Evolutionary conservation across 352 stramenopile genomes (phyloP).

Genomic region (Pythium oligandrum): DNA sequence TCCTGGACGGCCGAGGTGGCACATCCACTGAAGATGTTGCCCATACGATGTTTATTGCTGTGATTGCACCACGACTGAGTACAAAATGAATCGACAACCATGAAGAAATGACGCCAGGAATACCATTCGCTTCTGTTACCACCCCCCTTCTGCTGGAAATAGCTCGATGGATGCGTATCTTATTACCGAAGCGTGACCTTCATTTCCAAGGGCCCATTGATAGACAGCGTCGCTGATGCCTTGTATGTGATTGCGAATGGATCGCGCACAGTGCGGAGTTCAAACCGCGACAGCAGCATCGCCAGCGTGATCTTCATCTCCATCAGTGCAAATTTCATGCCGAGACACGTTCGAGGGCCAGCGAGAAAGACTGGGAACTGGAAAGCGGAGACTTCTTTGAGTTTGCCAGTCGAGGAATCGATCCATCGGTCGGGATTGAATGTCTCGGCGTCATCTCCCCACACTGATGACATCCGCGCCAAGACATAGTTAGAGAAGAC

Average conservation of each 20-base stretch:
- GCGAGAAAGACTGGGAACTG: constrained; percentile 67
- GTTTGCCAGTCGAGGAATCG: constrained; percentile 29
- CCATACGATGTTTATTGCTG: too few species aligned
- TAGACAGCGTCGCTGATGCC: constrained; percentile 32
- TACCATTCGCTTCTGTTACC: too few species aligned
- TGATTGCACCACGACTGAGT: too few species aligned
- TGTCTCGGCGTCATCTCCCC: constrained; percentile 50
- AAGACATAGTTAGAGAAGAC: constrained; percentile 61
- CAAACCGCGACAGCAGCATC: constrained; percentile 42
- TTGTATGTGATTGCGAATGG: constrained; percentile 43
- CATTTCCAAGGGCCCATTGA: constrained; percentile 27
- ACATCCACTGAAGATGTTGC: too few species aligned
- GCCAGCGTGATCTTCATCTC: constrained; percentile 64
- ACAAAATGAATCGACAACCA: too few species aligned
- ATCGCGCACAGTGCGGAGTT: constrained; percentile 37
- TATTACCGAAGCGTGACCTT: background rate
- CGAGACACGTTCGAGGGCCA: constrained; percentile 58
- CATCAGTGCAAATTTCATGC: constrained; percentile 56
- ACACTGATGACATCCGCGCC: constrained; percentile 48
- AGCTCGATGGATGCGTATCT: too few species aligned
- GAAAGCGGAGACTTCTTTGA: constrained; percentile 43
- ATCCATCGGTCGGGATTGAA: constrained; percentile 75
- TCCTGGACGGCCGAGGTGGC: too few species aligned
- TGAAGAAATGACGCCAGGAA: too few species aligned
- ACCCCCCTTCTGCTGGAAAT: too few species aligned